Conservation (phyloP, 2,329 filamentous ascomycete genomes). For the Penicillium sp. region DNA sequence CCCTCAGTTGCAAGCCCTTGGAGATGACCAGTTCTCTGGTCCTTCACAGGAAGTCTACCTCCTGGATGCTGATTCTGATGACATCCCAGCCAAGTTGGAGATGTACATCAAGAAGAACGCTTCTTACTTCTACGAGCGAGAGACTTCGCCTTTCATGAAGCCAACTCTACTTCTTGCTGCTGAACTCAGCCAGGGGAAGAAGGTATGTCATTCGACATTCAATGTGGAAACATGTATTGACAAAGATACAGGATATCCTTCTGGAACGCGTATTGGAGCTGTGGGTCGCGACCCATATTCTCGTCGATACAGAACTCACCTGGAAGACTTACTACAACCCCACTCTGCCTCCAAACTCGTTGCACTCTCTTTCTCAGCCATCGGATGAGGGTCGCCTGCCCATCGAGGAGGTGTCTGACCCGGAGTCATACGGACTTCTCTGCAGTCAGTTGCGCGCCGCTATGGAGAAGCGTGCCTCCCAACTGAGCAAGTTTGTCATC, state of each 20-base stretch:
- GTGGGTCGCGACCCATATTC: constrained; percentile 56
- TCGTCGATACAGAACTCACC: constrained; percentile 49
- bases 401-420: constrained; percentile 40
- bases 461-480: constrained; percentile 54
- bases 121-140: constrained; percentile 47
- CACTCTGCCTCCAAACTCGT: constrained; percentile 37
- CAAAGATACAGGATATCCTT: constrained; percentile 12
- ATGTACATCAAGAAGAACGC: constrained; percentile 53
- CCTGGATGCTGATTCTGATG: constrained; percentile 51
- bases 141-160: constrained; percentile 52
- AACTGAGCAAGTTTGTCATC: constrained; percentile 55
- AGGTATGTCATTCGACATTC: constrained; percentile 26
- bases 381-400: constrained; percentile 42
- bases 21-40: constrained; percentile 40
- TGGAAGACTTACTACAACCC: constrained; percentile 52
- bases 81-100: constrained; percentile 53
- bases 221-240: not conserved
- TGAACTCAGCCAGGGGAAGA: constrained; percentile 39
- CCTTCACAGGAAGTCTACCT: constrained; percentile 46
- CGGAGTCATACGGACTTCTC: constrained; percentile 51
- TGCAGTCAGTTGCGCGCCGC: constrained; percentile 55
- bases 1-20: constrained; percentile 42
- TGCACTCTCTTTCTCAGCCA: constrained; percentile 37
- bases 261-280: constrained; percentile 54
- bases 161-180: constrained; percentile 46